Conservation (phyloP, 2,329 filamentous ascomycete genomes). For the Nigrospora osmanthi region DNA sequence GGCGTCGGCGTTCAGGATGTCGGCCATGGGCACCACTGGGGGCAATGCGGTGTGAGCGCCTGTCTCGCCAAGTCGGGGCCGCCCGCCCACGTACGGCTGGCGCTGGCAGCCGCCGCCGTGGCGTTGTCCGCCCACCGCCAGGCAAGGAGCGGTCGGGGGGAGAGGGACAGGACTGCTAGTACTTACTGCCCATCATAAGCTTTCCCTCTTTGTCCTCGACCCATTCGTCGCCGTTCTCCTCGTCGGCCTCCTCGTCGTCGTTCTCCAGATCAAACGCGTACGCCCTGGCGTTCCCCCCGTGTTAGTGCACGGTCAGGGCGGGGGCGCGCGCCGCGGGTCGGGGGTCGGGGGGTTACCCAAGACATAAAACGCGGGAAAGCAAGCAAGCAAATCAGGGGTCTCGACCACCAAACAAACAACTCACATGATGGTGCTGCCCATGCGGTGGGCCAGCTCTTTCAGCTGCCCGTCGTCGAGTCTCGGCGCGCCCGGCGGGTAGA, state of each 20-base stretch:
- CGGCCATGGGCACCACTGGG: conserved; percentile 76
- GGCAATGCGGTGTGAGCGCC: no score
- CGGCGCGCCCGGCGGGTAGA: conserved; percentile 29
- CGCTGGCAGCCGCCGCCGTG: no score
- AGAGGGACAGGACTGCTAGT: not conserved
- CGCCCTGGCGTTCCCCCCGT: conserved; percentile 27
- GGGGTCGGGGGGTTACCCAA: no score
- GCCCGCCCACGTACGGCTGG: no score
- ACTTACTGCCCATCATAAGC: conserved; percentile 54
- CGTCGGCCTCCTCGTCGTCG: conserved; percentile 38
- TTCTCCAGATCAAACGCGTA: conserved; percentile 79
- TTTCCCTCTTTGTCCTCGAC: conserved; percentile 54
- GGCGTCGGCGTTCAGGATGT: conserved; percentile 83
- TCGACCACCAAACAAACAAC: not conserved
- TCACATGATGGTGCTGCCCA: conserved; percentile 82
- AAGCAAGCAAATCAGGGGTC: no score
- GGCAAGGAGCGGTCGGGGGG: no score
- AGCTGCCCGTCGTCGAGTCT: conserved; percentile 35
- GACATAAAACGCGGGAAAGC: no score
- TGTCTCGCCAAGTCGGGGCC: no score
- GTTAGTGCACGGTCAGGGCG: no score
- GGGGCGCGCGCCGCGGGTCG: no score
- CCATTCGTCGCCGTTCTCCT: conserved; percentile 56
- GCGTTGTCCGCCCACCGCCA: no score
- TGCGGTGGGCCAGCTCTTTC: conserved; percentile 57